phyloP scores from a whole-genome alignment of 768 basidiomycete species.

The Imleria badia region DNA sequence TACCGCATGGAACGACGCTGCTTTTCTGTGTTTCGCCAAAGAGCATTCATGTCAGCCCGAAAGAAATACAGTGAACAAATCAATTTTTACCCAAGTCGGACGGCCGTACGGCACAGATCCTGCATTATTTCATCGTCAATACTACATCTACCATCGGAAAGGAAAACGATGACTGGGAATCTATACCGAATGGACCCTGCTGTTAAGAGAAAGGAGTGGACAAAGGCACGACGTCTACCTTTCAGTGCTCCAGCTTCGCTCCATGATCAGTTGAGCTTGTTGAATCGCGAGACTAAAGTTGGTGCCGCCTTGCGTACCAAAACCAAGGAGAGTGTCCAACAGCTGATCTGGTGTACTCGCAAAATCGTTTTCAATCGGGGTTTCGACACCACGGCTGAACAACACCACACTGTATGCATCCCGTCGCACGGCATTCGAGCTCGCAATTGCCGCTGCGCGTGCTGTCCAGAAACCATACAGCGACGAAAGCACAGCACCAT shows the following conservation, averaged over 20 bases:
- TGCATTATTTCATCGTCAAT: conserved; percentile 37
- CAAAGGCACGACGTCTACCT: conserved; percentile 23
- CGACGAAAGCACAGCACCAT: conserved; percentile 60
- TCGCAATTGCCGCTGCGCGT: conserved; percentile 38
- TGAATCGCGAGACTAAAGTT: conserved; percentile 13
- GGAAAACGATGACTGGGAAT: conserved; percentile 39
- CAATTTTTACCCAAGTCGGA: conserved; percentile 50
- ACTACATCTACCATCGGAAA: conserved; percentile 46
- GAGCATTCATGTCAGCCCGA: not conserved
- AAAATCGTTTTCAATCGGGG: conserved; percentile 45
- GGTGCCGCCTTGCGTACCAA: conserved; percentile 39
- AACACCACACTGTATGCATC: conserved; percentile 59
- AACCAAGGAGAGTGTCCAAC: conserved; percentile 37
- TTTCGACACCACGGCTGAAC: conserved; percentile 34
- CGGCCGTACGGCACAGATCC: conserved; percentile 23
- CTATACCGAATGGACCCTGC: not conserved
- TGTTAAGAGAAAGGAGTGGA: not conserved
- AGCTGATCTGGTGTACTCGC: conserved; percentile 44
- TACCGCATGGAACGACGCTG: conserved; percentile 57
- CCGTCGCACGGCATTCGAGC: conserved; percentile 32
- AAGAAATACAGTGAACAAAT: accelerated
- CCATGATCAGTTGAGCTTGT: no score
- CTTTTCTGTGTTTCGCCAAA: conserved; percentile 37
- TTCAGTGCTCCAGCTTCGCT: no score
- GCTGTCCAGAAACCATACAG: conserved; percentile 57